These are phyloP conservation scores for Piper betle DNA, from an alignment of 164 flowering plant genomes.

Conservation along the genomic window DNA sequence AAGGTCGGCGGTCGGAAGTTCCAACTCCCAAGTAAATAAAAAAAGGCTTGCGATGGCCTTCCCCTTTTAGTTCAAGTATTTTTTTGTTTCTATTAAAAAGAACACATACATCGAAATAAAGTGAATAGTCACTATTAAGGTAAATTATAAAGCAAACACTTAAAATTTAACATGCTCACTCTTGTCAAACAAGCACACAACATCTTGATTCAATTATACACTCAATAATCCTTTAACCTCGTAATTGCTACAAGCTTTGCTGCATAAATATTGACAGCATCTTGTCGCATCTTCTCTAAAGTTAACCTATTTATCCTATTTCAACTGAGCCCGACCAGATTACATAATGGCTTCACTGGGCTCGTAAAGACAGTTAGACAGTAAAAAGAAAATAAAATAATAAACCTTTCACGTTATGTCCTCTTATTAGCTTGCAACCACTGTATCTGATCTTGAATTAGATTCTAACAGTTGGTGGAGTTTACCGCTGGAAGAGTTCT, in stretches of 20 bases:
- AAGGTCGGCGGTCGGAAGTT: too few relatives aligned
- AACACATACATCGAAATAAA: too few relatives aligned
- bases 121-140: too few relatives aligned
- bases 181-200: too few relatives aligned
- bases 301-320: not conserved
- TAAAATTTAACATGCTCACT: too few relatives aligned
- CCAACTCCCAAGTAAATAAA: too few relatives aligned
- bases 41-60: too few relatives aligned
- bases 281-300: not conserved
- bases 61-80: too few relatives aligned
- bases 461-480: constrained; percentile 71
- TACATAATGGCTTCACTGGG: not conserved
- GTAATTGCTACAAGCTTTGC: not conserved
- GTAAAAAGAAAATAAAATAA: not conserved
- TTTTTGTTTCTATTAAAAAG: too few relatives aligned
- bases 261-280: not conserved
- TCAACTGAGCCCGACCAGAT: not conserved
- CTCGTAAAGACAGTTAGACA: not conserved
- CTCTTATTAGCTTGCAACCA: constrained; percentile 61
- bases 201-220: too few relatives aligned
- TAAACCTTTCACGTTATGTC: not conserved
- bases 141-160: too few relatives aligned
- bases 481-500: constrained; percentile 40
- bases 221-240: too few relatives aligned
- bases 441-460: constrained; percentile 67